Percentiles rank a stretch among this genome's conserved stretches.
phyloP scores from a whole-genome alignment of 441 rosid species.

The Erodium moschatum region DNA sequence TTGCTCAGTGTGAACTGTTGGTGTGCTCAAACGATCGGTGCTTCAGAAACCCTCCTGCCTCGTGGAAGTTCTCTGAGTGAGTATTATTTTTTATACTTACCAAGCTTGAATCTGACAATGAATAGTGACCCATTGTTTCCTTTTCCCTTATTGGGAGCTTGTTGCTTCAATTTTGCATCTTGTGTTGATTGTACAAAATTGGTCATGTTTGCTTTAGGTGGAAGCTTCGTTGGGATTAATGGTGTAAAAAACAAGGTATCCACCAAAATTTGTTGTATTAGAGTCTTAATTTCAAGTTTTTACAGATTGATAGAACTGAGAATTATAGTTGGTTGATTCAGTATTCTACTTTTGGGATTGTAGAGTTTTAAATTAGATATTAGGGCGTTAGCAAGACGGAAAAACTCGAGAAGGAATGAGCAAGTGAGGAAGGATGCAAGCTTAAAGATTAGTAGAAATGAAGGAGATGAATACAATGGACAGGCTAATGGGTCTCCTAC shows the following conservation, averaged over 20 bases:
- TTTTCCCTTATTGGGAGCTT: neutral
- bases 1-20: conserved; percentile 27
- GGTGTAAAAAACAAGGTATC: conserved; percentile 19
- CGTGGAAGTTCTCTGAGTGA: conserved; percentile 20
- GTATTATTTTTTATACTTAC: conserved; percentile 7
- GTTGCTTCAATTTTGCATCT: neutral
- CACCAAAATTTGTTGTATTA: conserved; percentile 14
- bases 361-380: conserved; percentile 30
- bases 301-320: neutral
- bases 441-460: conserved; percentile 19
- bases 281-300: conserved; percentile 25
- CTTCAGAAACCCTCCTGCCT: conserved; percentile 17
- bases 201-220: conserved; percentile 17
- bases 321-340: neutral
- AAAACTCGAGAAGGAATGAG: conserved; percentile 30
- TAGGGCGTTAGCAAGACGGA: conserved; percentile 36
- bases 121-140: neutral
- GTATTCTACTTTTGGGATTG: conserved; percentile 11
- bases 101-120: neutral
- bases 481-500: conserved; percentile 25
- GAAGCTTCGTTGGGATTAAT: conserved; percentile 21
- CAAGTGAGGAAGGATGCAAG: conserved; percentile 23
- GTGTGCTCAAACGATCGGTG: conserved; percentile 22
- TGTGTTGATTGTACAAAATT: conserved; percentile 18
- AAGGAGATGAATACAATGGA: conserved; percentile 22